A percentile compares a stretch with the other conserved stretches of the same genome.
These are phyloP conservation scores for Mycogone perniciosa DNA, from an alignment of 2,329 filamentous ascomycete species.

Conservation along the genomic window DNA sequence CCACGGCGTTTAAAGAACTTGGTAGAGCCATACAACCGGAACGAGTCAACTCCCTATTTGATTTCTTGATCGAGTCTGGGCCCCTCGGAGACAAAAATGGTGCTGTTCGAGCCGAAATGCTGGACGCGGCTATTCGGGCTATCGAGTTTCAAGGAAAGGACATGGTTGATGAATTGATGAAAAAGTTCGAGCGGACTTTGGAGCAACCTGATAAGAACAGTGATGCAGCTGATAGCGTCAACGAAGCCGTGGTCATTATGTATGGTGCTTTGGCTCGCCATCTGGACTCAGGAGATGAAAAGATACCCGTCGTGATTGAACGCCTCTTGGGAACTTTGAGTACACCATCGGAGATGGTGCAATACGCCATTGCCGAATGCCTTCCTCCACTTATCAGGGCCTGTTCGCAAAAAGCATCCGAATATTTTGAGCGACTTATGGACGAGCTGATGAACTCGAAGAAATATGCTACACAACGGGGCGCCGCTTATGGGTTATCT, in stretches of 20 bases:
- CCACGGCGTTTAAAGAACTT: slow-evolving; percentile 78
- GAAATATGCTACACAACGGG: slow-evolving; percentile 86
- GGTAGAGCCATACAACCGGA: slow-evolving; percentile 60
- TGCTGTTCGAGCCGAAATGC: slow-evolving; percentile 79
- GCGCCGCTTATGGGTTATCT: slow-evolving; percentile 89
- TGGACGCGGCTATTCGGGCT: slow-evolving; percentile 76
- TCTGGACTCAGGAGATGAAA: slow-evolving; percentile 74
- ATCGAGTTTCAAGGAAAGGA: slow-evolving; percentile 76
- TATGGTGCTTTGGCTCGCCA: slow-evolving; percentile 92
- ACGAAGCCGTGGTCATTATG: slow-evolving; percentile 95
- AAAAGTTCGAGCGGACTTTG: slow-evolving; percentile 81
- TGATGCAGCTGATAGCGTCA: slow-evolving; percentile 78
- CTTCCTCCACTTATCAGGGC: slow-evolving; percentile 83
- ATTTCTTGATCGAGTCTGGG: slow-evolving; percentile 78
- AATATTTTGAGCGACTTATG: slow-evolving; percentile 75
- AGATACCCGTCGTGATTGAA: slow-evolving; percentile 82
- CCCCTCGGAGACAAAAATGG: slow-evolving; percentile 78
- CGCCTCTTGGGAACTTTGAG: slow-evolving; percentile 80
- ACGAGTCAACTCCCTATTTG: slow-evolving; percentile 70
- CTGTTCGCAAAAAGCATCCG: slow-evolving; percentile 67
- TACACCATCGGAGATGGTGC: slow-evolving; percentile 92
- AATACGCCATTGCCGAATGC: slow-evolving; percentile 93
- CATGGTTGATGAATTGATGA: slow-evolving; percentile 85
- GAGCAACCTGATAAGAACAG: slow-evolving; percentile 77
- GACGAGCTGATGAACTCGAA: slow-evolving; percentile 80